These are phyloP conservation scores for Pilatotrama ljubarskyi DNA, from an alignment of 768 basidiomycete species.

Conservation along the genomic window DNA sequence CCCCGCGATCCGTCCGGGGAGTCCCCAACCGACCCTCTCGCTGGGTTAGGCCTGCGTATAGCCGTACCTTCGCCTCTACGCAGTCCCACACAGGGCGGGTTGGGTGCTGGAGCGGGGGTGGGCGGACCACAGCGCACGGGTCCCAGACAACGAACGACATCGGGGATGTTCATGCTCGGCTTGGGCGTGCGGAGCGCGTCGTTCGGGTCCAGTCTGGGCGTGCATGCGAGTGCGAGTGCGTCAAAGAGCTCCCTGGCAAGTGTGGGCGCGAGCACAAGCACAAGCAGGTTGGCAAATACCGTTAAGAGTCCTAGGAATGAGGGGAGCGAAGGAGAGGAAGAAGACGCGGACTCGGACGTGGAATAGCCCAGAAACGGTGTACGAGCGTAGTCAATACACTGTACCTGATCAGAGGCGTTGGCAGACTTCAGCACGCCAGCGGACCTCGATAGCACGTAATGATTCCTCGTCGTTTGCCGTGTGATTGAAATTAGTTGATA, in stretches of 20 bases:
- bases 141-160: conserved; percentile 49
- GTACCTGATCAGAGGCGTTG: too few species aligned
- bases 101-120: not conserved
- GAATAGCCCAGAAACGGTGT: not conserved
- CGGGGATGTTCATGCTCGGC: conserved; percentile 66
- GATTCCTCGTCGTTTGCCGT: too few species aligned
- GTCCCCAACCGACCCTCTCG: conserved; percentile 40
- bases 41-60: conserved; percentile 51
- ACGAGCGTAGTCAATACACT: too few species aligned
- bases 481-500: too few species aligned
- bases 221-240: conserved; percentile 10
- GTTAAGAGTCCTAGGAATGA: conserved; percentile 10
- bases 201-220: conserved; percentile 21
- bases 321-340: not conserved
- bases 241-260: conserved; percentile 12
- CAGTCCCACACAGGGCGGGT: conserved; percentile 1
- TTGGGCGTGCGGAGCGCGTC: conserved; percentile 48
- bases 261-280: conserved; percentile 4
- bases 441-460: too few species aligned
- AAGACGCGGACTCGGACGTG: conserved; percentile 19
- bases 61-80: conserved; percentile 48
- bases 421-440: too few species aligned
- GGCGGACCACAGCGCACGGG: conserved; percentile 20
- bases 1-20: conserved; percentile 23
- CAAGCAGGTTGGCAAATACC: not conserved